These are phyloP conservation scores for Nematocida sp. DNA, from an alignment of 371 early-diverging fungal genomes.

Conservation along the genomic window DNA sequence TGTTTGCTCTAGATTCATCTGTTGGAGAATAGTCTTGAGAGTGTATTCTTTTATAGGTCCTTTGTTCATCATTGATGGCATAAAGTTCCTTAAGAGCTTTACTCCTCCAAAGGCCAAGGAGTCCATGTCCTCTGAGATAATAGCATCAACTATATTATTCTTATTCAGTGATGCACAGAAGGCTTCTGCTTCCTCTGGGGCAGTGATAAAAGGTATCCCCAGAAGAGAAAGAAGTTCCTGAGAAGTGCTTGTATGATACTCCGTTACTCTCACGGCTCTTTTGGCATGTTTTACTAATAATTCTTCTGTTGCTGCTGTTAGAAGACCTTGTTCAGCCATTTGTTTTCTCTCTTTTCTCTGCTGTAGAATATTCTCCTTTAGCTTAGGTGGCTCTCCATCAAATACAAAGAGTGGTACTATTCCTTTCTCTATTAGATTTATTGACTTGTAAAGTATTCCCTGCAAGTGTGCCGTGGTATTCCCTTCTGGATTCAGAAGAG, in stretches of 20 bases:
- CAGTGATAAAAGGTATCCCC: conserved; percentile 89
- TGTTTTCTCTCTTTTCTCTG: conserved; percentile 76
- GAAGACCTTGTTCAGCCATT: conserved; percentile 55
- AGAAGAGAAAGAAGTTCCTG: conserved; percentile 78
- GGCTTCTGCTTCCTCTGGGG: conserved; percentile 98
- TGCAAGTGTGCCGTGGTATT: conserved; percentile 90
- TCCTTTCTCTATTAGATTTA: conserved; percentile 92
- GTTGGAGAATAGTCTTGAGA: conserved; percentile 73
- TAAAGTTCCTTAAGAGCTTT: conserved; percentile 82
- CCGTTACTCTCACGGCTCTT: conserved; percentile 83
- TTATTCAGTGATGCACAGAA: conserved; percentile 86
- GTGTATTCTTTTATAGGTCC: conserved; percentile 82
- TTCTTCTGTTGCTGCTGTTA: conserved; percentile 64
- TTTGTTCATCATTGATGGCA: conserved; percentile 81
- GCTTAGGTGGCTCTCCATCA: conserved; percentile 91
- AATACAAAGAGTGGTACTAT: conserved; percentile 95
- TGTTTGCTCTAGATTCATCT: conserved; percentile 71
- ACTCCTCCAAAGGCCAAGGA: conserved; percentile 88
- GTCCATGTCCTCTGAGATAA: conserved; percentile 99
- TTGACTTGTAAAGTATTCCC: conserved; percentile 94
- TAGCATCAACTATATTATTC: conserved; percentile 82
- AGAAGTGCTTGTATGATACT: conserved; percentile 87
- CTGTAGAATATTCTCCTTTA: conserved; percentile 72
- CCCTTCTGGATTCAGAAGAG: conserved; percentile 69
- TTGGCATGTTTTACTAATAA: conserved; percentile 79